Evolutionary conservation across 495 filamentous ascomycete genomes (phyloP), one percentile per base, ranked within the genome.

Genomic region (Podospora fimiseda): DNA sequence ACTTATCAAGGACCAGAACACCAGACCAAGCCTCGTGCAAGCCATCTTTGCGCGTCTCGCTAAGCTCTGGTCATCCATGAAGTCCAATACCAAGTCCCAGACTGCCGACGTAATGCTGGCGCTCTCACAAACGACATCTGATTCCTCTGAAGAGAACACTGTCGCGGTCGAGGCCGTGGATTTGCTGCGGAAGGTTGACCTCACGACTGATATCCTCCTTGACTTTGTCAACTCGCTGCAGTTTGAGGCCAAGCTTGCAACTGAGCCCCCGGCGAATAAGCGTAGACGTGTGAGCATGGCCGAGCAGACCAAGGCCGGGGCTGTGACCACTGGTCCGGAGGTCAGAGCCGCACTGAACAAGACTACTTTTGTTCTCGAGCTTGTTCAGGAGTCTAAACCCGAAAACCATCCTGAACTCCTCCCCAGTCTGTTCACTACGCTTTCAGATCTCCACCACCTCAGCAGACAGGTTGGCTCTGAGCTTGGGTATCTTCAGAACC

Each of bases 281-380:
- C 78, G 88, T 15, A 81, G 88, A 63, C 80, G 89, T 30, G 88
- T 80, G 2, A 91, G 85, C 63, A 78, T 83, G 42, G 79, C 76
- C 2, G 86, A 86, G 49, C 74, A 69, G 13, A 68, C 67, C 43
- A 64, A 65, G 11, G 63, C 62, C 53, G 41, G 72, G 8, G 63
- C 61, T 24, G 60, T 62, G 42, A 54, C 55, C 37, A 70, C 27
- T 33, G 27, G 67, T 15, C 64, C 70, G 6, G 80, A 87, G 50
- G 64, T 88, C 18, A 76, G 76, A 53, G 74, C 76, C 37, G 74
- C 80, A 5, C 75, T 95, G 59, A 80, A 79, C 58, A 85, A 84
- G 63, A 78, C 88, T 49, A 95, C 89, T 2, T 83, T 95, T 57
- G 86, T 95, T n/a, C 73, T 95, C 2, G 89, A 96, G 62, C 71